Conservation (phyloP, 1,284 basidiomycete species). For the Marasmius fiardii region DNA sequence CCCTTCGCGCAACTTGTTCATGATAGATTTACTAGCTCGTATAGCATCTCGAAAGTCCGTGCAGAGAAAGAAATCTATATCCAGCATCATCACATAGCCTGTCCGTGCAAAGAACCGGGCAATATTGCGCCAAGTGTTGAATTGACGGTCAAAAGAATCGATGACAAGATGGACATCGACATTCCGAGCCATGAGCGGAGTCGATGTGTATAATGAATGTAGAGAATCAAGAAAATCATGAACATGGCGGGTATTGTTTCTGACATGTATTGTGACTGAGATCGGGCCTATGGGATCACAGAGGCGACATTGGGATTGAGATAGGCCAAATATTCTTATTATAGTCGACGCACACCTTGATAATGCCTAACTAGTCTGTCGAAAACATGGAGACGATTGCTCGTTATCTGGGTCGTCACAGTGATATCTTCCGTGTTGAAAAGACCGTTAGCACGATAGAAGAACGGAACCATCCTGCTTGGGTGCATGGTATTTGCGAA, state of each 20-base stretch:
- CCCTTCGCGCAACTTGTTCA: slow-evolving; percentile 45
- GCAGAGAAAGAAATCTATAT: slow-evolving; percentile 82
- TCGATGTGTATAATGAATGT: slow-evolving; percentile 61
- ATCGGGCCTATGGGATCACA: slow-evolving; percentile 58
- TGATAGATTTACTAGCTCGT: slow-evolving; percentile 32
- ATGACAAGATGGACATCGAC: slow-evolving; percentile 89
- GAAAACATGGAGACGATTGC: slow-evolving; percentile 73
- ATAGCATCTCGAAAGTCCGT: slow-evolving; percentile 71
- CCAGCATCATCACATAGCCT: slow-evolving; percentile 83
- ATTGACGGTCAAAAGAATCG: slow-evolving; percentile 76
- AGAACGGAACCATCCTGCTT: slow-evolving; percentile 75
- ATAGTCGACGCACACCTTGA: slow-evolving; percentile 44
- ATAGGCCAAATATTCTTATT: background rate
- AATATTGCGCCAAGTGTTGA: slow-evolving; percentile 85
- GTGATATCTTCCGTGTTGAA: slow-evolving; percentile 69
- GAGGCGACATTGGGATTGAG: background rate
- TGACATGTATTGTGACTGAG: slow-evolving; percentile 77
- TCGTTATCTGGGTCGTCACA: slow-evolving; percentile 80
- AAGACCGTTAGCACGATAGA: slow-evolving; percentile 56
- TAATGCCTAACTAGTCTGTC: slow-evolving; percentile 67
- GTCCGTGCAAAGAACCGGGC: slow-evolving; percentile 80
- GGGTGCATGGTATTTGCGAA: slow-evolving; percentile 68
- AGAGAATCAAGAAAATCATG: slow-evolving; percentile 53
- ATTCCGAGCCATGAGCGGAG: slow-evolving; percentile 57
- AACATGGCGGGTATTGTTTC: slow-evolving; percentile 37